phyloP scores from a whole-genome alignment of 306 rosid species.

The Malus domestica region ASM211411v1 NC_041802.1:30186501-30187000 shows the following conservation, averaged over 20 bases:
- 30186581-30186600: background rate
- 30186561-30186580: background rate
- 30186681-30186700: constrained; percentile 96
- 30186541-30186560: background rate
- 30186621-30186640: constrained; percentile 17
- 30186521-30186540: background rate
- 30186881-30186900: constrained; percentile 19
- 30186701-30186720: constrained; percentile 84
- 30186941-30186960: constrained; percentile 96
- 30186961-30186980: constrained; percentile 76
- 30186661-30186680: constrained; percentile 45
- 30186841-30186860: background rate
- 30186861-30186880: background rate
- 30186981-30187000: constrained; percentile 94
- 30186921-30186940: constrained; percentile 73
- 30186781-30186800: constrained; percentile 82
- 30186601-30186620: background rate
- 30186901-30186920: constrained; percentile 81
- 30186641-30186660: constrained; percentile 29
- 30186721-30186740: constrained; percentile 77
- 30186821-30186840: background rate
- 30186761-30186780: constrained; percentile 95
- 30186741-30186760: constrained; percentile 76
- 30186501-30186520: background rate
- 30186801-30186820: constrained; percentile 15